phyloP scores from a whole-genome alignment of 805 yeast genomes.

The Phaffomyces opuntiae region DNA sequence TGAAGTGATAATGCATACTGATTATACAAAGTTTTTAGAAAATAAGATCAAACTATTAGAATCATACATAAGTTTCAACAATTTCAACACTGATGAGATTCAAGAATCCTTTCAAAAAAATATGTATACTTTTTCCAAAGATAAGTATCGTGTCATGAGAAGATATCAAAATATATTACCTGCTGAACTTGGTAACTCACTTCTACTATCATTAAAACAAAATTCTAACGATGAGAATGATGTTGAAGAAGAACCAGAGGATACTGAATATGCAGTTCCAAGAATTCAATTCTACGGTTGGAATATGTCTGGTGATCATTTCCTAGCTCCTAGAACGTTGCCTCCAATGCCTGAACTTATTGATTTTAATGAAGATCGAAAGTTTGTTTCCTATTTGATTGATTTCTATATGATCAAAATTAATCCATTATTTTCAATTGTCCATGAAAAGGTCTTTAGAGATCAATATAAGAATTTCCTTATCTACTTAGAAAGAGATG shows the following conservation, averaged over 20 bases:
- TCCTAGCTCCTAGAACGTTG: slow-evolving; percentile 30
- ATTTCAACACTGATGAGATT: not conserved
- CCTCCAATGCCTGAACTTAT: slow-evolving; percentile 22
- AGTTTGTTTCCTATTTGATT: slow-evolving; percentile 28
- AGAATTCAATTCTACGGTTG: slow-evolving; percentile 58
- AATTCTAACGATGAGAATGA: too few species aligned
- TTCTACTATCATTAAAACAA: slow-evolving; percentile 25
- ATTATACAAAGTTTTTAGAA: slow-evolving; percentile 31
- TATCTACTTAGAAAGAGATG: slow-evolving; percentile 26
- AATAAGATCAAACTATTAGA: slow-evolving; percentile 36
- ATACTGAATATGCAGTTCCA: slow-evolving; percentile 33
- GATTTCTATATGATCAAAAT: slow-evolving; percentile 39
- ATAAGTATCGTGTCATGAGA: slow-evolving; percentile 41
- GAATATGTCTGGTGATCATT: slow-evolving; percentile 57
- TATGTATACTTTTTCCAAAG: slow-evolving; percentile 25
- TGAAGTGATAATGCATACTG: not conserved
- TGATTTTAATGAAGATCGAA: slow-evolving; percentile 17
- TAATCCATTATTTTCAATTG: slow-evolving; percentile 45
- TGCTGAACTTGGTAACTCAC: slow-evolving; percentile 30
- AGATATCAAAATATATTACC: slow-evolving; percentile 39
- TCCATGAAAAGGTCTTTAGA: slow-evolving; percentile 47
- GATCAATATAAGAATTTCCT: slow-evolving; percentile 36
- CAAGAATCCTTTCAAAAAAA: slow-evolving; percentile 16
- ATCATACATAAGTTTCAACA: slow-evolving; percentile 7
- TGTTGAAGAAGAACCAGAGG: slow-evolving; percentile 7